These are phyloP conservation scores for Xylaria sp. DNA, from an alignment of 2,329 filamentous ascomycete species.

Conservation along the genomic window DNA sequence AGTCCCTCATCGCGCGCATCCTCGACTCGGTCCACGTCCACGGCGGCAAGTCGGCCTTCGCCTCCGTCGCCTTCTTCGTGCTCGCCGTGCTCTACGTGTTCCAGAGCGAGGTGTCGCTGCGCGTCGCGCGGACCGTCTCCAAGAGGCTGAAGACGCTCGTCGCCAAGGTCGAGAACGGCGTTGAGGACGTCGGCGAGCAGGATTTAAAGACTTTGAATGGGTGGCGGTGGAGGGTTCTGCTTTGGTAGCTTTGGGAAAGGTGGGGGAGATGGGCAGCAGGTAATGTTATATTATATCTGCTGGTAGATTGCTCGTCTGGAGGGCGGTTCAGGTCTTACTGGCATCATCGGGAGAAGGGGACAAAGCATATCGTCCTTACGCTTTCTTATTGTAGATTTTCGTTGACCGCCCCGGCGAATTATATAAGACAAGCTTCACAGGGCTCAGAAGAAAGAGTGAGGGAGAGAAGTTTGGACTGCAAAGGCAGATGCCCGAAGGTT, in stretches of 20 bases:
- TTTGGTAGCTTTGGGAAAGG: conserved; percentile 51
- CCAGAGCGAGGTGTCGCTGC: conserved; percentile 66
- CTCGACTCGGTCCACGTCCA: conserved; percentile 54
- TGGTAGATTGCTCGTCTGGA: neutral
- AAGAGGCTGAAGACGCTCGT: conserved; percentile 62
- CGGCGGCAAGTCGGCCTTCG: conserved; percentile 58
- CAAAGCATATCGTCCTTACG: neutral
- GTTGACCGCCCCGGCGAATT: neutral
- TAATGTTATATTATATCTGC: neutral
- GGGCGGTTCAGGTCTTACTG: neutral
- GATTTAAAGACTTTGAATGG: conserved; percentile 63
- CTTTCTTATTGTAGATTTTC: neutral
- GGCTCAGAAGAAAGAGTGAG: too few species aligned
- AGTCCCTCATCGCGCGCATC: conserved; percentile 62
- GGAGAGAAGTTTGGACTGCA: neutral
- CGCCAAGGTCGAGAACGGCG: conserved; percentile 60
- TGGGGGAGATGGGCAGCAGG: neutral
- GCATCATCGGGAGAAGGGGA: neutral
- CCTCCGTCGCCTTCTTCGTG: conserved; percentile 64
- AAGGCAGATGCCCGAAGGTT: neutral
- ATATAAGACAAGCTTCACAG: neutral
- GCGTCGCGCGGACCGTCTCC: conserved; percentile 63
- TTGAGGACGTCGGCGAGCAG: conserved; percentile 58
- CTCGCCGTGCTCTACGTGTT: conserved; percentile 69
- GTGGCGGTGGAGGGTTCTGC: conserved; percentile 67